A percentile compares a stretch with the other conserved stretches of the same genome.
Evolutionary conservation across 768 basidiomycete genomes (phyloP).

Genomic region (Psilocybe cyanescens): DNA sequence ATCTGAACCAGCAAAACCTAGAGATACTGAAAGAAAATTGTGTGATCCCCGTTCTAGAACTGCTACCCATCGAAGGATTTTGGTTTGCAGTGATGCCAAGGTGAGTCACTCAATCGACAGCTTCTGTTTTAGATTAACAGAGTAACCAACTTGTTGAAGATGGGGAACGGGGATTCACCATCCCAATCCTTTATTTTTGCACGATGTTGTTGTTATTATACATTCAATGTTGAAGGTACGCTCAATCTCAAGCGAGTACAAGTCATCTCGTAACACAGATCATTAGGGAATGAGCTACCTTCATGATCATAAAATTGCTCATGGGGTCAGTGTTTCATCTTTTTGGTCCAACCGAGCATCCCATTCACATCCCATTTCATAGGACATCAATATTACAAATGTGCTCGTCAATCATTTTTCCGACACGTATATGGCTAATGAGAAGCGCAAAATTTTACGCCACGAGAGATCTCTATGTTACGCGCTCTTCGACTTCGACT

Average conservation of each 20-base stretch:
- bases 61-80: conserved; percentile 22
- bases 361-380: neutral
- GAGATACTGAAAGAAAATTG: neutral
- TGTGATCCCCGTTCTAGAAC: conserved; percentile 27
- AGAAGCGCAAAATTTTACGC: neutral
- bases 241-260: neutral
- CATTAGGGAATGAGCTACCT: conserved; percentile 21
- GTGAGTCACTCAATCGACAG: conserved; percentile 8
- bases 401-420: neutral
- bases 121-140: neutral
- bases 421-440: neutral
- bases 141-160: neutral
- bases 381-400: neutral
- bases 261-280: too few relatives aligned
- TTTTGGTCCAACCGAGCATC: neutral
- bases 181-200: neutral
- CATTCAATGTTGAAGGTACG: conserved; percentile 15
- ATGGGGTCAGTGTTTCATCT: conserved; percentile 14
- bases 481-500: neutral
- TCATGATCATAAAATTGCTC: conserved; percentile 22
- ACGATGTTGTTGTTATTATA: too few relatives aligned
- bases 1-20: conserved; percentile 15
- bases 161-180: neutral
- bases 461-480: neutral
- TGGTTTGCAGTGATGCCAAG: conserved; percentile 34